Base-by-base conservation (phyloP, 2,329 filamentous ascomycete genomes). In the Talaromyces marneffei region DNA sequence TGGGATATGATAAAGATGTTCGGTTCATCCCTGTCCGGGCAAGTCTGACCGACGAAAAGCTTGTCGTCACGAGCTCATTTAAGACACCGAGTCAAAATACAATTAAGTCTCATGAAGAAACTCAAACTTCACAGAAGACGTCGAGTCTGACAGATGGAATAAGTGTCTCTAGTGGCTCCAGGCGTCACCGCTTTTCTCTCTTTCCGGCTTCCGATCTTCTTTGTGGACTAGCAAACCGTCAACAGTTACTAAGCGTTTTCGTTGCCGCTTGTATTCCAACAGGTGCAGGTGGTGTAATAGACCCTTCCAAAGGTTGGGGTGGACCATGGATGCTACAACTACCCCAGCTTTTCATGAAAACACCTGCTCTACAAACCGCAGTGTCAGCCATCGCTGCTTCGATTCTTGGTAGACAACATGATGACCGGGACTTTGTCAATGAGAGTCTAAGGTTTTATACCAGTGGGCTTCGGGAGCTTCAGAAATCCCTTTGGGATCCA, bases 401-500 rank as follows among this genome's bases (percentile, higher is more conserved):
- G 0, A 66, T 66, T 44, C 52, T 74, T 10, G 71, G 72, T 4
- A 65, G 70, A 18, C 33, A 68, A 8, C 57, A 67, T 53, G 23
- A 59, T 39, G 63, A 70, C 40, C 53, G 61, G 1, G 33, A 44
- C 2, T 40, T 73, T 5, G 42, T 62, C 6, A 63, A 65, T 8
- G 64, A 70, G 56, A 74, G 74, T 57, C 62, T 70, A 7, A 72
- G 66, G 20, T 65, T 74, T 27, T 77, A 77, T 58, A 70, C 69
- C 1, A 66, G 66, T 39, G 74, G 68, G 0, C 67, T 77, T 5
- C 71, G 67, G 39, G 69, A 76, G 44, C 64, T 77, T 23, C 74
- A 76, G 57, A 68, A 65, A 18, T 74, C 75, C 2, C 65, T 77
- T 2, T 72, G 68, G 65, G 65, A 72, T 63, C 66, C 65, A 1